Evolutionary conservation across 2,329 filamentous ascomycete genomes (phyloP).

Genomic region (Trichoderma atroviride): DNA sequence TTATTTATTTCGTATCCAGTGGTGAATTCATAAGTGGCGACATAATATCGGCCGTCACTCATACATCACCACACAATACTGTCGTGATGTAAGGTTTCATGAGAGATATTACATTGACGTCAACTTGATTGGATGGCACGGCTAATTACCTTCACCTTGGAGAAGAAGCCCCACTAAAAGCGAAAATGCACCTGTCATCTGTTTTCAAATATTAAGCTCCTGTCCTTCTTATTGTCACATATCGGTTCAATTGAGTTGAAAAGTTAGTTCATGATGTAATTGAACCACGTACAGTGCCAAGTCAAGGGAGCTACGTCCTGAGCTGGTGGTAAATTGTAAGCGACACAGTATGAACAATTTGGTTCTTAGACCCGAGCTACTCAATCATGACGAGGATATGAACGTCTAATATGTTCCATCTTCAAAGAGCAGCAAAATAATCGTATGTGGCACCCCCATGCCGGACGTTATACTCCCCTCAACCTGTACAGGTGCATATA

Average conservation of each 20-base stretch:
- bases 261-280: slow-evolving; percentile 10
- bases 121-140: not conserved
- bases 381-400: not conserved
- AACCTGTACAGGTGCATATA: not conserved
- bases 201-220: not conserved
- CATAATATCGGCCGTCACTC: not conserved
- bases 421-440: not conserved
- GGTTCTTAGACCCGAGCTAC: not conserved
- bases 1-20: not conserved
- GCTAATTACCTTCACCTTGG: not conserved
- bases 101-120: slow-evolving; percentile 24
- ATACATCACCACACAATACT: slow-evolving; percentile 4
- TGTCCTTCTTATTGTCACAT: not conserved
- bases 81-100: not conserved
- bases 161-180: not conserved
- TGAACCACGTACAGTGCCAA: not conserved
- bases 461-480: not conserved
- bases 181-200: not conserved
- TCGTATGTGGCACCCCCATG: not conserved
- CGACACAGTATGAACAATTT: not conserved
- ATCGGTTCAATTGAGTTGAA: not conserved
- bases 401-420: not conserved
- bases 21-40: not conserved
- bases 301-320: not conserved
- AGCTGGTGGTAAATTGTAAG: not conserved